Evolutionary conservation across 2,329 filamentous ascomycete genomes (phyloP).

Genomic region (Microdochium paspali): DNA sequence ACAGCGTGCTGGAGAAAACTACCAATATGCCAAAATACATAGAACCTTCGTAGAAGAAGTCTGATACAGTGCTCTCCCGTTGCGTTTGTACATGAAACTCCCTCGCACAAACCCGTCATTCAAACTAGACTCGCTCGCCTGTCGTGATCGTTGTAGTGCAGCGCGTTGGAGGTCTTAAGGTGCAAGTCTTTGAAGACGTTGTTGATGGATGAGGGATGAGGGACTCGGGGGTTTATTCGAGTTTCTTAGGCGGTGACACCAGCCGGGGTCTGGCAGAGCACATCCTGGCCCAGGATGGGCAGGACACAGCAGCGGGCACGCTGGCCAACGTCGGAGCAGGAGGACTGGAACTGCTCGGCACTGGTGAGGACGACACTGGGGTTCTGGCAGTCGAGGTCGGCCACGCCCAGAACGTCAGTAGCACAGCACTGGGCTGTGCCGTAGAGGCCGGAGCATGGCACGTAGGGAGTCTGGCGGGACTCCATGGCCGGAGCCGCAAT

Average conservation of each 20-base stretch:
- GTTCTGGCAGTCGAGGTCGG: conserved; percentile 43
- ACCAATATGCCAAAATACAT: too few species aligned
- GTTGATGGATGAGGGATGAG: too few species aligned
- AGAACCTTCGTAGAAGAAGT: too few species aligned
- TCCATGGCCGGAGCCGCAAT: conserved; percentile 17
- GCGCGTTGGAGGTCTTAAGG: neutral
- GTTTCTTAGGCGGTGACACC: conserved; percentile 10
- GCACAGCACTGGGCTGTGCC: conserved; percentile 46
- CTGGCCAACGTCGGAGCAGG: conserved; percentile 31
- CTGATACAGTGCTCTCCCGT: too few species aligned
- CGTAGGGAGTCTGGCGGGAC: conserved; percentile 25
- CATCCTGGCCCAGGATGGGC: conserved; percentile 26
- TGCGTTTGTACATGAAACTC: too few species aligned
- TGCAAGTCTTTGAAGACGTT: neutral
- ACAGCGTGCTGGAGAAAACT: too few species aligned
- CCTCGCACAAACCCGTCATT: too few species aligned
- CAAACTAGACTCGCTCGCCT: too few species aligned
- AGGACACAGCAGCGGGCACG: conserved; percentile 41
- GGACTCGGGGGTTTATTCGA: too few species aligned
- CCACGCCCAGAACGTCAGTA: conserved; percentile 49
- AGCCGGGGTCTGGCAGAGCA: conserved; percentile 23
- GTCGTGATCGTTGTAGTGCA: neutral
- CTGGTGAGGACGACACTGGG: conserved; percentile 27
- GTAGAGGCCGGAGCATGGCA: conserved; percentile 32
- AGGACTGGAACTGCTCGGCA: conserved; percentile 30